Evolutionary conservation across 768 basidiomycete genomes (phyloP), one percentile per base, ranked within the genome.

Genomic region (Termitomyces sp.): DNA sequence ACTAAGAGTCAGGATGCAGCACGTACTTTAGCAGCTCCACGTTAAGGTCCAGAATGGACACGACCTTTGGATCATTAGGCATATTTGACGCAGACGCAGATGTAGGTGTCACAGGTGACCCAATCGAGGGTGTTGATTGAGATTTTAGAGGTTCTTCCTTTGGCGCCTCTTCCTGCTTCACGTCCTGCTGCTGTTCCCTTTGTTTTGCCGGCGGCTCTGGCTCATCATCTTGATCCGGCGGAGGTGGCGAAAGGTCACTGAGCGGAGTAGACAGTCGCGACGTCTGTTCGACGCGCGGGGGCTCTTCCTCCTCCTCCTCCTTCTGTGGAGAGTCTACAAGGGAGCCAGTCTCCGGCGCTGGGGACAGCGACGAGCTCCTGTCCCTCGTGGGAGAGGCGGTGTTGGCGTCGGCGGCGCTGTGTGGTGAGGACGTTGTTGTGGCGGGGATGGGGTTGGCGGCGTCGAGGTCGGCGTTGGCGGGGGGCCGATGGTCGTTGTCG

Each of bases 211-310:
- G 52, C 1, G 18, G 24, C 44, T 46, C 68, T 34, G 73, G 71
- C 52, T 64, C 58, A 0, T 61, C 62, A 43, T 61, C 55, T 5
- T 39, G 58, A 39, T 76, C 71, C 3, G 77, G 75, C 16, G 86
- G 83, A 0, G 86, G 79, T 1, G 87, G 85, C 8, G 89, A 89
- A 26, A 90, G 82, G 61, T 90, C 89, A 62, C 86, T 90, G 67
- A 92, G 82, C 3, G 89, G 89, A 0, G 89, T 89, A 22, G 86
- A 86, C 57, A 78, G 78, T 32, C 84, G 76, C 55, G 86, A 88
- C 14, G 70, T 65, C 54, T 71, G 64, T 14, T 68, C 70, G 49
- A 62, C 66, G 51, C 66, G 63, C 44, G 57, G 24, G 14, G 51
- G 32, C 13, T 62, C 60, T 4, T 63, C 61, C 22, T 60, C 65